Evolutionary conservation across 129 eudicot species (phyloP).

Genomic region (Centella asiatica): DNA sequence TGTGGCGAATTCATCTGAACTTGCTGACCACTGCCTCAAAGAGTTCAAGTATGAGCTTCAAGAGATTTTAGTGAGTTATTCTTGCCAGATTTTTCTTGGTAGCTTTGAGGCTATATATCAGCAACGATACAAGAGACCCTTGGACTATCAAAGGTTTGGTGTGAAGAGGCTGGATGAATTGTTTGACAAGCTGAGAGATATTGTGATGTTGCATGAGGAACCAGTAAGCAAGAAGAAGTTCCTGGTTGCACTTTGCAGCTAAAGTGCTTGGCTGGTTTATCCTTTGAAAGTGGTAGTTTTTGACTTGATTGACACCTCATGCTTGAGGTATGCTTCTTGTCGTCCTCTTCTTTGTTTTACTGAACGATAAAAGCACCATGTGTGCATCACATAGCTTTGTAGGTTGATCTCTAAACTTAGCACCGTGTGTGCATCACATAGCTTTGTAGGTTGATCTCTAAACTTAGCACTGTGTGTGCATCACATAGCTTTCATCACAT

Average conservation of each 20-base stretch:
- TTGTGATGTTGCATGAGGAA: constrained; percentile 64
- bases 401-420: constrained; percentile 1
- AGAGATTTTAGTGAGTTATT: constrained; percentile 86
- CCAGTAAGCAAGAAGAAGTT: constrained; percentile 62
- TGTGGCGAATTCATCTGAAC: not conserved
- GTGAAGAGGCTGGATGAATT: constrained; percentile 67
- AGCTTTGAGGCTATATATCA: constrained; percentile 73
- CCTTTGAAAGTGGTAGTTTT: not conserved
- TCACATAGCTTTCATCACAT: too few species aligned
- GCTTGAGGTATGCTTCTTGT: constrained; percentile 11
- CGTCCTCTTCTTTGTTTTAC: not conserved
- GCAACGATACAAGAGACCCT: constrained; percentile 63
- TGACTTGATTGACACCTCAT: constrained; percentile 2
- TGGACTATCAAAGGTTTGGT: constrained; percentile 66
- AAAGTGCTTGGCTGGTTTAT: not conserved
- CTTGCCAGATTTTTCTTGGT: constrained; percentile 54
- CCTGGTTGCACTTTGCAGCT: constrained; percentile 57
- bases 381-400: not conserved
- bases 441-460: constrained; percentile 9
- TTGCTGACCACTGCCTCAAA: constrained; percentile 28
- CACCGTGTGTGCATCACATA: constrained; percentile 13
- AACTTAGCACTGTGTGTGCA: too few species aligned
- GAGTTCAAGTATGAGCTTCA: constrained; percentile 70
- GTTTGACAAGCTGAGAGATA: constrained; percentile 74
- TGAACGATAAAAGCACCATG: too few species aligned